Evolutionary conservation across 305 asterid species (phyloP).

Genomic region (Ilex paraguariensis): DNA sequence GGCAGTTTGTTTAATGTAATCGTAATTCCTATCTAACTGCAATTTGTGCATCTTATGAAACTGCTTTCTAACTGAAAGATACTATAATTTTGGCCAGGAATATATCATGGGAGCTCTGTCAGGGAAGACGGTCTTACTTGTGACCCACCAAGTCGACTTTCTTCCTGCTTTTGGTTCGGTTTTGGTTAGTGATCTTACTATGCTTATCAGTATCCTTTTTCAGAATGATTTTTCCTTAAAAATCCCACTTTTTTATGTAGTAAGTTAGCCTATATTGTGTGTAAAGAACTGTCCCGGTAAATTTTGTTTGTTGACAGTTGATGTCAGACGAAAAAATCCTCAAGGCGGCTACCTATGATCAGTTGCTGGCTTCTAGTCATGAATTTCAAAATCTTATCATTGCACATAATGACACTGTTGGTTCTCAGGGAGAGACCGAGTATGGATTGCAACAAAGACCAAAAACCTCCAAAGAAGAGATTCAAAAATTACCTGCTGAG

Average conservation of each 20-base stretch:
- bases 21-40: background rate
- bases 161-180: conserved; percentile 21
- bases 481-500: background rate
- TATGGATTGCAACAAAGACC: background rate
- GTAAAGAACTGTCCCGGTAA: too few species aligned
- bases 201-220: too few species aligned
- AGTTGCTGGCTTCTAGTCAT: conserved; percentile 11
- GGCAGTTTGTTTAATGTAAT: conserved; percentile 17
- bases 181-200: conserved; percentile 12
- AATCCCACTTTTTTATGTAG: too few species aligned
- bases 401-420: conserved; percentile 8
- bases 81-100: conserved; percentile 15
- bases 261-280: too few species aligned
- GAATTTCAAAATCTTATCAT: conserved; percentile 17
- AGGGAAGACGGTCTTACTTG: conserved; percentile 12
- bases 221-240: too few species aligned
- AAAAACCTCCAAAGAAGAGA: conserved; percentile 4
- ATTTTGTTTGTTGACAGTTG: conserved; percentile 8
- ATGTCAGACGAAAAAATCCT: conserved; percentile 21
- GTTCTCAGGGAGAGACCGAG: background rate
- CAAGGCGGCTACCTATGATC: conserved; percentile 10
- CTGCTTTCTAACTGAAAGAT: background rate
- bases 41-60: background rate
- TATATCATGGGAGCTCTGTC: conserved; percentile 19
- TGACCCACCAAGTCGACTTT: conserved; percentile 14